Conservation (phyloP, 768 basidiomycete genomes). For the Auricularia sp. region DNA sequence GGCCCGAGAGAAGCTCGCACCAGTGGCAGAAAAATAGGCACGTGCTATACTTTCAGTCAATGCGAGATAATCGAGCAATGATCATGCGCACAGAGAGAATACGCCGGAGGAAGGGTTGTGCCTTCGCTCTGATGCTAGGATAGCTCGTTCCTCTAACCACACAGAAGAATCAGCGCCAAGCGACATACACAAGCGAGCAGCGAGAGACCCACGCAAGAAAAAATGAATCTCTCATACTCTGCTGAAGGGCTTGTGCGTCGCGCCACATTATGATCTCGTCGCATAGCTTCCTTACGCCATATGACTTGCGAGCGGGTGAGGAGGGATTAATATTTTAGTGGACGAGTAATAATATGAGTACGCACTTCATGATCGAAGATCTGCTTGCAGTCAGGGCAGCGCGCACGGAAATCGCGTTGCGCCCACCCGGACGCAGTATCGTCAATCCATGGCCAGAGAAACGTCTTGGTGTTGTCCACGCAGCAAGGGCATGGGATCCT, state of each 20-base stretch:
- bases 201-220: neutral
- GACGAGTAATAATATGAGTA: neutral
- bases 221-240: neutral
- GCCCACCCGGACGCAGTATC: neutral
- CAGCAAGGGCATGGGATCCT: neutral
- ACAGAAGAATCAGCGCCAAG: neutral
- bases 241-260: neutral
- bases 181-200: neutral
- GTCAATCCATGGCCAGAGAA: neutral
- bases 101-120: neutral
- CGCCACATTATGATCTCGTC: neutral
- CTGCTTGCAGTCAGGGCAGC: neutral
- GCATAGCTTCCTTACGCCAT: neutral
- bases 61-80: neutral
- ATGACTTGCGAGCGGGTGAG: neutral
- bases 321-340: neutral
- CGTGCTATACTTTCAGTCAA: neutral
- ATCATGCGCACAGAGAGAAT: neutral
- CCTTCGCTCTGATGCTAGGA: neutral
- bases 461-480: neutral
- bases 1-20: neutral
- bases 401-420: neutral
- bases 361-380: neutral
- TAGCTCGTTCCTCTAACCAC: neutral
- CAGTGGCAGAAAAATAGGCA: neutral